Evolutionary conservation across 345 rosid species (phyloP).

Genomic region (Litchi chinensis): DNA sequence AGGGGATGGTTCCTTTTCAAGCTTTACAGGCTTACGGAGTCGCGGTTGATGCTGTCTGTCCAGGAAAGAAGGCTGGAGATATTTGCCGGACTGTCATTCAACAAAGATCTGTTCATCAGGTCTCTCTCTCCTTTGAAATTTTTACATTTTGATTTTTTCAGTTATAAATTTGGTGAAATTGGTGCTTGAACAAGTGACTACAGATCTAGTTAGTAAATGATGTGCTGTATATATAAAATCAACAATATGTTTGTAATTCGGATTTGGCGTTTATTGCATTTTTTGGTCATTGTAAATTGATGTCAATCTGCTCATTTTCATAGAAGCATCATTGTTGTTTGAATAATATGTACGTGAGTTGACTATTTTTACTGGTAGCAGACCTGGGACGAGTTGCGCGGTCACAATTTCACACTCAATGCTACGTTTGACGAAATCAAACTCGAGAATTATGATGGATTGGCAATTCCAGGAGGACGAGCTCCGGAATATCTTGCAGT

Average conservation of each 20-base stretch:
- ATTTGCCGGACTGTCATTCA: constrained; percentile 77
- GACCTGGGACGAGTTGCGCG: constrained; percentile 72
- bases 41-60: constrained; percentile 70
- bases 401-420: constrained; percentile 84
- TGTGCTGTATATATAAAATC: too few species aligned
- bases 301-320: neutral
- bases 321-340: neutral
- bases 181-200: neutral
- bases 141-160: neutral
- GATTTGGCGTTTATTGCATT: too few species aligned
- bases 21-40: constrained; percentile 77
- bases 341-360: neutral
- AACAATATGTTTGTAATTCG: neutral
- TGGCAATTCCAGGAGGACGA: constrained; percentile 86
- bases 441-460: constrained; percentile 58
- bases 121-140: constrained; percentile 11
- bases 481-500: constrained; percentile 88
- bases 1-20: constrained; percentile 96
- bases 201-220: too few species aligned
- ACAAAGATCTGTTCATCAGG: constrained; percentile 62
- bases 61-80: constrained; percentile 82
- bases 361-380: constrained; percentile 22
- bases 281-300: too few species aligned
- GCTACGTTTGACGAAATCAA: constrained; percentile 79
- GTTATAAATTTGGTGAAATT: too few species aligned